Conservation (phyloP, 257 asterid genomes). For the Nicotiana otophora region DNA sequence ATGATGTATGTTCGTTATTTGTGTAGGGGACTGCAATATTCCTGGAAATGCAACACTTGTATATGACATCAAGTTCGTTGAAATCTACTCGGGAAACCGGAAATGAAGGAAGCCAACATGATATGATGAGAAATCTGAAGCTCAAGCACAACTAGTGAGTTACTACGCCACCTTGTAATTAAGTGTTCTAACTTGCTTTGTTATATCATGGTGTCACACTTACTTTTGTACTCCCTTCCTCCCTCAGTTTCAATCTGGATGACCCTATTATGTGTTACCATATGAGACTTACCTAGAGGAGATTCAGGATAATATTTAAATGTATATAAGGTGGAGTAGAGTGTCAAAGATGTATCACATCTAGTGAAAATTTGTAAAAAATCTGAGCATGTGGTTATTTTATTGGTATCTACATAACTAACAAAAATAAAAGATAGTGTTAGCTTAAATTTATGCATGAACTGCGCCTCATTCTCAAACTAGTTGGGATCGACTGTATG, state of each 20-base stretch:
- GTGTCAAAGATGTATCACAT: background rate
- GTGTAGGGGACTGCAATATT: constrained; percentile 80
- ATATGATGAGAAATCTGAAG: background rate
- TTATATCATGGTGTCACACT: background rate
- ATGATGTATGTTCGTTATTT: background rate
- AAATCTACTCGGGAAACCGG: constrained; percentile 69
- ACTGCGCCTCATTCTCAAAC: background rate
- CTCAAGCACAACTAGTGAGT: constrained; percentile 4
- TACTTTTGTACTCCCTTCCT: background rate
- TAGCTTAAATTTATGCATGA: background rate
- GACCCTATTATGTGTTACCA: background rate
- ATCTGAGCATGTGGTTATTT: background rate
- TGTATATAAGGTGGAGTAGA: background rate
- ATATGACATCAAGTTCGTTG: constrained; percentile 64
- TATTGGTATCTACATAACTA: background rate
- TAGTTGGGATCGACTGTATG: background rate
- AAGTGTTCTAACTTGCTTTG: background rate
- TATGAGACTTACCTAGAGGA: background rate
- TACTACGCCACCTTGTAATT: background rate
- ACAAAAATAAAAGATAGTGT: background rate
- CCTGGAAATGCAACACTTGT: constrained; percentile 83
- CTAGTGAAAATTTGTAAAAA: background rate
- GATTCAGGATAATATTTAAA: background rate
- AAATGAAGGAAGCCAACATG: constrained; percentile 22
- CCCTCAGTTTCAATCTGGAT: background rate